Evolutionary conservation across 2,329 filamentous ascomycete species (phyloP), one percentile per base, ranked within the genome.

Genomic region (Ceratocystis cacaofunesta): DNA sequence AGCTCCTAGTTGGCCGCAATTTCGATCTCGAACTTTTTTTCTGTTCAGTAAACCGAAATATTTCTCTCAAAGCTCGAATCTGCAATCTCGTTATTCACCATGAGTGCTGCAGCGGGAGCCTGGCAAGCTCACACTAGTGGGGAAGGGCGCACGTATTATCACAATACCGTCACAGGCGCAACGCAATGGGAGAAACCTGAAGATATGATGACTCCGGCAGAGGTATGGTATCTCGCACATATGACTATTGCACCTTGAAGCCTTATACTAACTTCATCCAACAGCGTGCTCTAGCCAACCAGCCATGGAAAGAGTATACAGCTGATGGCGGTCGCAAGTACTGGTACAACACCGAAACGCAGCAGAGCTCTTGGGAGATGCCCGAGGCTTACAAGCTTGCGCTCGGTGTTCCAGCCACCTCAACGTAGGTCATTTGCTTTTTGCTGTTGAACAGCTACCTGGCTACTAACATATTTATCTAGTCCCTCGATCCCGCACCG

Each of bases 141-240:
- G 2, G 91, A 96, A 72, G 92, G 92, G 69, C 85, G 89, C 70
- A 80, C 85, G 60, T 99, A 99, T 75, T 99, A 95, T 75, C 95
- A 92, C 79, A 95, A 99, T 74, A 78, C 85, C 12, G 77, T 84
- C 68, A 96, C 91, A 17, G 95, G 95, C 73, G 84, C 82, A 69
- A 97, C 94, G 41, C 88, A 92, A 82, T 99, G 94, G 94, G 87
- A 85, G 50, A 97, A 96, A 77, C 95, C 94, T 3, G 83, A 88
- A 72, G 94, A 95, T 58, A 79, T 95, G 76, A 92, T 95, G 88
- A 87, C 83, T 25, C 82, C 85, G 5, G 84, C 86, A 63, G 91
- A 96, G 84, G 90, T 92, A 76, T 69, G 76, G 70, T 48, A 5
- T 25, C 8, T 41, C 17, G 19, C 8, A 46, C 5, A 5, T n/a